Conservation (phyloP, 2,329 filamentous ascomycete genomes). For the Myotisia sp. region DNA sequence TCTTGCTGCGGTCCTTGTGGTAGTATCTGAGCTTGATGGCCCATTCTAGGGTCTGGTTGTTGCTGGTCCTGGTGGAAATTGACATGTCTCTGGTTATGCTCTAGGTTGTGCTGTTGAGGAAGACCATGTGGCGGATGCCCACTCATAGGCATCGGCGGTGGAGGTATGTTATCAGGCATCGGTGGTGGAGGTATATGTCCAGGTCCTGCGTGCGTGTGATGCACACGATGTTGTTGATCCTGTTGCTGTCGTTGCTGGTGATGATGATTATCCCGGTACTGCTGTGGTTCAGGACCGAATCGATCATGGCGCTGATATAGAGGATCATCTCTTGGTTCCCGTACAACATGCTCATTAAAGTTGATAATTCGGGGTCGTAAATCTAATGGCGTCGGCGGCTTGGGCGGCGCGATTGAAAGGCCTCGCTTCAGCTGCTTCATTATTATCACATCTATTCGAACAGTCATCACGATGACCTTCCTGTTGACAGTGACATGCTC, state of each 20-base stretch:
- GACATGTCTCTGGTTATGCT: too few species aligned
- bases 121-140: too few species aligned
- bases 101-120: too few species aligned
- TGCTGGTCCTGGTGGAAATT: too few species aligned
- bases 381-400: neutral
- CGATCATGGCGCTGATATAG: neutral
- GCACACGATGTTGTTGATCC: neutral
- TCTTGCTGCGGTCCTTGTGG: neutral
- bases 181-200: neutral
- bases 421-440: slow-evolving; percentile 2
- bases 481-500: neutral
- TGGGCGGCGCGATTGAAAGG: neutral
- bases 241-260: neutral
- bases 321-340: neutral
- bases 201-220: neutral
- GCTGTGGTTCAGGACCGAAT: neutral
- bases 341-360: too few species aligned
- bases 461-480: neutral
- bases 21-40: slow-evolving; percentile 1
- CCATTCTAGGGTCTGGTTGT: neutral
- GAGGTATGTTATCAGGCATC: neutral
- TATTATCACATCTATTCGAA: slow-evolving; percentile 1
- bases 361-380: neutral
- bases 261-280: neutral
- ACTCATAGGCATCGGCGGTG: neutral